Evolutionary conservation across 2,329 filamentous ascomycete species (phyloP).

Genomic region (Verticillium nonalfalfae): DNA sequence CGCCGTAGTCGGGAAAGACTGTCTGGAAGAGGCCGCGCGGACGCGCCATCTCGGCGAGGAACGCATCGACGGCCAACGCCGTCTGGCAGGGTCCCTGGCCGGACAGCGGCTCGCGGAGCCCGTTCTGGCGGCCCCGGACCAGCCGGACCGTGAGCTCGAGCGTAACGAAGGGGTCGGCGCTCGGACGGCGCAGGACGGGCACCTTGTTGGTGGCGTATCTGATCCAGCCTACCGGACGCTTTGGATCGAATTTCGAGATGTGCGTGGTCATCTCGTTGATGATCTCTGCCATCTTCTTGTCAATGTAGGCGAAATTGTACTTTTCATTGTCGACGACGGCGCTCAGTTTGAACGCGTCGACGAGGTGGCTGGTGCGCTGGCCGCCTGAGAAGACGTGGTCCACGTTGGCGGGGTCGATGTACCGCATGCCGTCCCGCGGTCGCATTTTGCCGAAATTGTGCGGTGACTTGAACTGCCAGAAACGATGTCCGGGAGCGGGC

Average conservation of each 20-base stretch:
- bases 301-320: background rate
- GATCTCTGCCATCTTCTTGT: background rate
- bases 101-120: background rate
- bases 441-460: background rate
- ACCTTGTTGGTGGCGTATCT: background rate
- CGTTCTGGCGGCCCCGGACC: background rate
- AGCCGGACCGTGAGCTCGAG: background rate
- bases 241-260: background rate
- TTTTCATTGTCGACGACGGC: background rate
- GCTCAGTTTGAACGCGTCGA: background rate
- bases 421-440: background rate
- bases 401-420: background rate
- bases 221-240: background rate
- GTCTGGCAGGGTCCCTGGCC: background rate
- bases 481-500: background rate
- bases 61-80: background rate
- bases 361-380: background rate
- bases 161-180: background rate
- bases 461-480: background rate
- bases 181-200: background rate
- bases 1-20: slow-evolving; percentile 5
- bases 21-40: background rate
- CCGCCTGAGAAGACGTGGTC: background rate
- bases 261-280: background rate
- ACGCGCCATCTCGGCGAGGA: background rate